A percentile compares a stretch with the other conserved stretches of the same genome.
Evolutionary conservation across 148 eudicot genomes (phyloP).

Genomic region (Dysphania ambrosioides): DNA sequence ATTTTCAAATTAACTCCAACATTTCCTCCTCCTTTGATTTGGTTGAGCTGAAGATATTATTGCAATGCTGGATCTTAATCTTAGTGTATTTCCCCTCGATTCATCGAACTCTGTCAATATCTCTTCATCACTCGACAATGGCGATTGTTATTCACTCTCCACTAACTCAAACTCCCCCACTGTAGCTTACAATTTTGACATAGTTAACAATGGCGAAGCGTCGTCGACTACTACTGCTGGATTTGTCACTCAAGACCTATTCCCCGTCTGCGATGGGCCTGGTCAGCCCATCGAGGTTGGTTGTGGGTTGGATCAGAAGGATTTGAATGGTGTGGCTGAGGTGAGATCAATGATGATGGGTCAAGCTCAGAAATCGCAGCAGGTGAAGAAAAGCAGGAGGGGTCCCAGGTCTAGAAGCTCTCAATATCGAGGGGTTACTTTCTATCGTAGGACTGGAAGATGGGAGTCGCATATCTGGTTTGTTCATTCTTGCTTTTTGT

Average conservation of each 20-base stretch:
- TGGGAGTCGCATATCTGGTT: slow-evolving; percentile 89
- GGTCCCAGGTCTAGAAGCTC: slow-evolving; percentile 75
- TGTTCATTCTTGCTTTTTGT: not conserved
- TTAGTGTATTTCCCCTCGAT: slow-evolving; percentile 9
- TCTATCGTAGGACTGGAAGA: slow-evolving; percentile 70
- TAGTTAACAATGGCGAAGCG: slow-evolving; percentile 1
- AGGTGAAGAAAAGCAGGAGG: slow-evolving; percentile 57
- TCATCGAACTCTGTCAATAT: not conserved
- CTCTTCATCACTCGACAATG: slow-evolving; percentile 4
- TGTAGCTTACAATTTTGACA: slow-evolving; percentile 14
- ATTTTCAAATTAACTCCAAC: not conserved
- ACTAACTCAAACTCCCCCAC: not conserved
- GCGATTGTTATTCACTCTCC: slow-evolving; percentile 6
- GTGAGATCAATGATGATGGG: slow-evolving; percentile 10
- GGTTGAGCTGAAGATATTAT: too few relatives aligned
- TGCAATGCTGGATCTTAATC: slow-evolving; percentile 35
- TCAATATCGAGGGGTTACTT: slow-evolving; percentile 77
- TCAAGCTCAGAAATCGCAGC: slow-evolving; percentile 16
- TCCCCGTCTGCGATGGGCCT: slow-evolving; percentile 7
- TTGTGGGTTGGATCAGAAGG: not conserved
- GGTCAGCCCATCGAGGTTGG: too few relatives aligned
- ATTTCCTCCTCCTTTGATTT: not conserved
- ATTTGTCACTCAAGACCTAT: slow-evolving; percentile 18
- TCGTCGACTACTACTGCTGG: not conserved
- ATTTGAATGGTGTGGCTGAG: slow-evolving; percentile 3